These are phyloP conservation scores for Trichoderma breve DNA, from an alignment of 2,329 filamentous ascomycete genomes.

Conservation along the genomic window DNA sequence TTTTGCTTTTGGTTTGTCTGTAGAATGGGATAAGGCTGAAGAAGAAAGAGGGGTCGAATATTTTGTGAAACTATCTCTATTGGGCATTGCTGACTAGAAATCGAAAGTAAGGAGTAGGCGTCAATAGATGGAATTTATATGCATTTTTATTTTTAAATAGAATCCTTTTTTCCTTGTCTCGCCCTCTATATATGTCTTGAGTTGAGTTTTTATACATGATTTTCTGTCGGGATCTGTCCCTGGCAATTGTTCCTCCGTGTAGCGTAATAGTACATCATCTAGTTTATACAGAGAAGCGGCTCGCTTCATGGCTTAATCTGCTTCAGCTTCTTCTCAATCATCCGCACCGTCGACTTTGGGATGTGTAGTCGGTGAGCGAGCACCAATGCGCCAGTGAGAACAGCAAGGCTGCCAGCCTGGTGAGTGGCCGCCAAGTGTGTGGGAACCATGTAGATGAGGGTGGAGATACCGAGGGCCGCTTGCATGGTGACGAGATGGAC, in stretches of 20 bases:
- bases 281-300: background rate
- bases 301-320: slow-evolving; percentile 24
- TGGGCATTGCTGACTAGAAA: background rate
- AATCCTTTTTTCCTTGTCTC: background rate
- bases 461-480: slow-evolving; percentile 82
- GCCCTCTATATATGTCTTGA: background rate
- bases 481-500: slow-evolving; percentile 81
- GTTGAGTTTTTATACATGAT: slow-evolving; percentile 13
- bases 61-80: background rate
- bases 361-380: slow-evolving; percentile 76
- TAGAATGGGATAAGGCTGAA: background rate
- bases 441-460: slow-evolving; percentile 91
- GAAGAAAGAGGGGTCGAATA: background rate
- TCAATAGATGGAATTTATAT: slow-evolving; percentile 2
- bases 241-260: background rate
- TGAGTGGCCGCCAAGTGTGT: slow-evolving; percentile 84
- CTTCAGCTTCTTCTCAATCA: slow-evolving; percentile 55
- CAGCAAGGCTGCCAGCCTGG: slow-evolving; percentile 83
- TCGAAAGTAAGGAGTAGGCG: slow-evolving; percentile 6
- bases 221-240: background rate
- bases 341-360: slow-evolving; percentile 60
- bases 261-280: background rate
- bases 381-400: slow-evolving; percentile 79
- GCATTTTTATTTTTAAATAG: background rate
- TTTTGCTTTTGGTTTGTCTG: background rate